Base-by-base conservation (phyloP, 129 eudicot genomes). In the Arctium minus region DNA sequence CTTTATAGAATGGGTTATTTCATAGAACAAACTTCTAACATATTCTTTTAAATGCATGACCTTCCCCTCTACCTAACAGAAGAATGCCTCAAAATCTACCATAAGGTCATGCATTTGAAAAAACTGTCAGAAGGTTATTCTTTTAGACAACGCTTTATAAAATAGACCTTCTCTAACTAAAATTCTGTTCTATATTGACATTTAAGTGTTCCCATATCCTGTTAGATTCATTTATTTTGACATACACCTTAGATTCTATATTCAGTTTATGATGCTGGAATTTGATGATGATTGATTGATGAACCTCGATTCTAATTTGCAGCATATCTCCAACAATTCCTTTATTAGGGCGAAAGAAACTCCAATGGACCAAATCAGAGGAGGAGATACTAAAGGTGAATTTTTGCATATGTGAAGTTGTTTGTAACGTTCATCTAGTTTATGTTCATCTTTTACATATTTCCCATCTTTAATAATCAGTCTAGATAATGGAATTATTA, bases 381-480 rank as follows among this genome's bases (percentile, higher is more conserved):
- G 97, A 89, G 83, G 89, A 92, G 42, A 84, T 69, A 72, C 83
- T 94, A 64, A 90, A 90, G 95, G 96, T 92, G 38, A 76, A 33
- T 11, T 53, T 77, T 68, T 72, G 22, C 81, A 48, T 74, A 27
- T 3, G 12, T 12, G 35, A 36, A 8, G 18, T 75, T 27, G 42
- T 50, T 56, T 6, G 8, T n/a, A 60, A 4, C 13, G 0, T 17
- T 11, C 10, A 70, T 69, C 67, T 68, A 44, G 10, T 50, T 37
- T 44, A 53, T 38, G 31, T 15, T 40, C 37, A 18, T 30, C 15
- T 73, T 56, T 80, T 56, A 56, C 67, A n/a, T 56, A 56, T 56
- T 17, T n/a, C 22, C 22, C 29, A n/a, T n/a, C 29, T 18, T 53
- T 15, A 8, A 53, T 5, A 13, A n/a, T 15, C 22, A 4, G 1